Evolutionary conservation across 176 grass and related monocot species (phyloP), one percentile per base, ranked within the genome.

Genomic region (Chrysopogon serrulatus): DNA sequence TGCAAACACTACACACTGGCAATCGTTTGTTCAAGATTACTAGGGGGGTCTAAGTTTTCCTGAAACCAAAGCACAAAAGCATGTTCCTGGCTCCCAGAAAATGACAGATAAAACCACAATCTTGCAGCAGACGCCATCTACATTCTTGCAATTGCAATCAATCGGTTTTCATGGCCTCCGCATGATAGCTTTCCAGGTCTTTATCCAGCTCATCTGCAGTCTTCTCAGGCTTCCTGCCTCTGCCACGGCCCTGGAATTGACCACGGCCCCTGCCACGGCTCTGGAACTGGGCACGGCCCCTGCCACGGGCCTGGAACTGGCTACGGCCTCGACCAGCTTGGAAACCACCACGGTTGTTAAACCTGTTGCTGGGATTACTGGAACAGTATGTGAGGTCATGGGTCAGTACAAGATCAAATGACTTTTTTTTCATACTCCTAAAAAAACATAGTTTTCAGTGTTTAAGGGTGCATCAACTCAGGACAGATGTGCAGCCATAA

Each of bases 141-240:
- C 17, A 7, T 8, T 21, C 44, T 24, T 67, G 59, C 74, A 51
- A 86, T 24, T 67, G 59, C 74, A 51, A 86, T 90, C 85, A 87
- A 43, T 90, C 74, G 1, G 88, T 95, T 66, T 95, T 88, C 90
- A 90, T 95, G 54, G 85, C 90, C 23, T 92, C 85, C 0, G 90
- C 90, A 21, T 95, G 93, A 60, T 95, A 95, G 66, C 79, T 82
- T 21, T 92, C 93, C 79, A 95, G 86, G 57, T 95, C 93, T 79
- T 95, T 95, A 56, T 95, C 93, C 86, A 95, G 66, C n/a, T 95
- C 87, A 84, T 88, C 93, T 49, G 93, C 90, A 72, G 85, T 90
- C 83, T 90, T 95, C 59, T 83, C 83, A 56, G 79, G 88, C 71
- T 83, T 92, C 83, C 71, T 86, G 14, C 93, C 90, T 40, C 82